phyloP scores from a whole-genome alignment of 192 early-diverging fungal species.

The Rhizoclosmatium globosum region DNA sequence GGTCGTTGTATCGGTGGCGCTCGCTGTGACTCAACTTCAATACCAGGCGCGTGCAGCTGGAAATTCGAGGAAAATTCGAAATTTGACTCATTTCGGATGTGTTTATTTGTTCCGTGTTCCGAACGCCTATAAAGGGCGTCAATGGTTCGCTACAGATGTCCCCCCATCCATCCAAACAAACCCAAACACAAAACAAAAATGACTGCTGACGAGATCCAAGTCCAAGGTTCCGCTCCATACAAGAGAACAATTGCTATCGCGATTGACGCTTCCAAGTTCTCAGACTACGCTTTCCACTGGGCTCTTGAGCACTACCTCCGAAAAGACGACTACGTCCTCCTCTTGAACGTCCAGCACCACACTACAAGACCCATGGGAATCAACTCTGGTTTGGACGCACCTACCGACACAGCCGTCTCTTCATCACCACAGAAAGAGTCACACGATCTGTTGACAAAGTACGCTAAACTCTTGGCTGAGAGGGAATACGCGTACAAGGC shows the following conservation, averaged over 20 bases:
- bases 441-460: constrained; percentile 1
- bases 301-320: constrained; percentile 42
- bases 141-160: too few relatives aligned
- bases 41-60: too few relatives aligned
- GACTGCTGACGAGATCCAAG: not conserved
- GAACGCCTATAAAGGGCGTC: too few relatives aligned
- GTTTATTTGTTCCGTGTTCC: too few relatives aligned
- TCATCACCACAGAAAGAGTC: not conserved
- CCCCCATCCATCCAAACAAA: too few relatives aligned
- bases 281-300: constrained; percentile 39
- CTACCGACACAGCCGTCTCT: not conserved
- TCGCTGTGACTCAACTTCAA: too few relatives aligned
- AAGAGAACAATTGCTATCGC: constrained; percentile 42
- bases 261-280: constrained; percentile 39
- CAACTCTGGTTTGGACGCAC: not conserved
- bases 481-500: not conserved
- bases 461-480: not conserved
- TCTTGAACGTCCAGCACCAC: constrained; percentile 30
- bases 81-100: too few relatives aligned
- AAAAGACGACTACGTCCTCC: constrained; percentile 42
- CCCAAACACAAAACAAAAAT: too few relatives aligned
- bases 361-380: not conserved
- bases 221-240: not conserved
- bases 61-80: too few relatives aligned
- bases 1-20: too few relatives aligned